Base-by-base conservation (phyloP, 768 basidiomycete genomes). In the Dacryopinax primogenitus region DNA sequence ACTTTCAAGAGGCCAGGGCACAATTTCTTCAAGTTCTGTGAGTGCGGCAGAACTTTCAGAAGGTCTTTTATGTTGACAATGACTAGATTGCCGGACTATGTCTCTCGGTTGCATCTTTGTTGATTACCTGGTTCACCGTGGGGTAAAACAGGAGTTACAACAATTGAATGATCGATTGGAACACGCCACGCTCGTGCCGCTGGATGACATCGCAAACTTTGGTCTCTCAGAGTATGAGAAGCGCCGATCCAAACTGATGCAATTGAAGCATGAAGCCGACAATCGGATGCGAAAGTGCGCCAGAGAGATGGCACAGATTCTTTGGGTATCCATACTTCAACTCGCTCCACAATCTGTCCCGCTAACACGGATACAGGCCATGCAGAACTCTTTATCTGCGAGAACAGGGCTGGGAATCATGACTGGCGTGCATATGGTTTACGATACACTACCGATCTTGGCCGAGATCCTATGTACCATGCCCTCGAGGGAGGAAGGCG, bases 1-100 rank as follows among this genome's bases (percentile, higher is more conserved):
- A 58, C 51, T 18, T 58, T 58, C 30, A 58, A 58, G 26, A 23
- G 51, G 6, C 51, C 51, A 15, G 51, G 51, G 26, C 51, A 58
- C 26, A 58, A 58, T 32, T 58, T 58, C 51, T 58, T 58, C 51
- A 58, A 58, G 32, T 58, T 58, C 51, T 58, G 51, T 58, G 15
- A 58, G 51, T 58, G 4, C 26, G 26, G 9, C 30, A 9, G 26
- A 3, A 58, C 9, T 4, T 3, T 15, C 18, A 6, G 23, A 58
- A 6, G 4, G 13, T 26, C 30, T 4, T 18, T 3, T 11, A 39
- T 30, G 26, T 9, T 28, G 26, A 58, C 9, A 28, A 2, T 13
- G 3, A 4, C 9, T 58, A 58, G 51, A 58, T 21, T 58, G 51
- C 30, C 51, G 51, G 15, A 58, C 51, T 23, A 58, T 58, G 51